Percentiles rank a stretch among this genome's conserved stretches.
These are phyloP conservation scores for Guadua angustifolia DNA, from an alignment of 176 grass and related monocot genomes.

Conservation along the genomic window DNA sequence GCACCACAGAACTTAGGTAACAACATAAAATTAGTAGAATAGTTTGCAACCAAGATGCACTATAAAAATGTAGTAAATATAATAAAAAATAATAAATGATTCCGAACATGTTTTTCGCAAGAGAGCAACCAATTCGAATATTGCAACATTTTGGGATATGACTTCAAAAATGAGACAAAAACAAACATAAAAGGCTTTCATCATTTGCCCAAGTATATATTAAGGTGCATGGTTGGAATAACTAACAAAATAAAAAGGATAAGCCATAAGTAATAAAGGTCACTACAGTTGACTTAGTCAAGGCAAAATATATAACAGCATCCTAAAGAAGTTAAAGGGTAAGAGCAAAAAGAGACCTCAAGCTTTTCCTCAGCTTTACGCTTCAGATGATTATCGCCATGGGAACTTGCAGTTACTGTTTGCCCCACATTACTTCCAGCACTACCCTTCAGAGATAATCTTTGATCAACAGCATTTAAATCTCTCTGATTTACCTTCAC, in stretches of 20 bases:
- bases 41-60: not conserved
- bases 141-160: not conserved
- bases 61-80: not conserved
- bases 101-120: too few species aligned
- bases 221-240: not conserved
- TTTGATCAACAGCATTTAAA: slow-evolving; percentile 5
- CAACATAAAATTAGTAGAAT: not conserved
- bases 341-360: slow-evolving; percentile 52
- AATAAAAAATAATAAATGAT: not conserved
- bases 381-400: slow-evolving; percentile 37
- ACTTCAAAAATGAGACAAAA: not conserved
- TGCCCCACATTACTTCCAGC: slow-evolving; percentile 41
- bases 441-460: slow-evolving; percentile 18
- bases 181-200: not conserved
- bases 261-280: not conserved
- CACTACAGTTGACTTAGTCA: not conserved
- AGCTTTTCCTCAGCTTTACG: slow-evolving; percentile 63
- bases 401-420: slow-evolving; percentile 10
- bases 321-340: not conserved
- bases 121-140: too few species aligned
- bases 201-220: not conserved
- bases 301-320: not conserved
- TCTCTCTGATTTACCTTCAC: slow-evolving; percentile 35
- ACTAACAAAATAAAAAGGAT: not conserved
- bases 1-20: not conserved